These are phyloP conservation scores for Grigorovia transvaalensis DNA, from an alignment of 805 yeast species.

Conservation along the genomic window DNA sequence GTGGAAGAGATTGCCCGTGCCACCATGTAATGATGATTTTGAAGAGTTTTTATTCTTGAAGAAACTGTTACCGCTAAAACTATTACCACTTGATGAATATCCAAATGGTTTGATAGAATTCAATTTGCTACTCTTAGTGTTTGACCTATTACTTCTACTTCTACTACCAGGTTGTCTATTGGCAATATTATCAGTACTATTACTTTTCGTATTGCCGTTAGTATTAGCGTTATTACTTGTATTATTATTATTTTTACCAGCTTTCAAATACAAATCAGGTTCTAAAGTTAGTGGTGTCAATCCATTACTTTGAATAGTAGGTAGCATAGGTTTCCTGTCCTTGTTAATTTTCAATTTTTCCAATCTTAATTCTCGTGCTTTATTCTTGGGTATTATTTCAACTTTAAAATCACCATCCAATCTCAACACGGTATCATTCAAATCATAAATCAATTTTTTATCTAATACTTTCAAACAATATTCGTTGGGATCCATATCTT, in stretches of 20 bases:
- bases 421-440: slow-evolving; percentile 33
- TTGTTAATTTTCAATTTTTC: slow-evolving; percentile 23
- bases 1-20: slow-evolving; percentile 10
- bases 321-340: slow-evolving; percentile 22
- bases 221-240: slow-evolving; percentile 11
- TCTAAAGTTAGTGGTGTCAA: slow-evolving; percentile 27
- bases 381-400: slow-evolving; percentile 35
- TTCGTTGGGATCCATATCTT: slow-evolving; percentile 28
- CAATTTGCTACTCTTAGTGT: not conserved
- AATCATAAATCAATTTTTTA: slow-evolving; percentile 25
- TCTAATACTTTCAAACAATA: slow-evolving; percentile 29
- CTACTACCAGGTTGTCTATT: not conserved
- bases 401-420: slow-evolving; percentile 34
- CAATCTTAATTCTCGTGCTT: slow-evolving; percentile 30
- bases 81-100: slow-evolving; percentile 6
- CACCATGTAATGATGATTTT: slow-evolving; percentile 22
- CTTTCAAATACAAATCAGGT: slow-evolving; percentile 15
- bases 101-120: not conserved
- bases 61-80: slow-evolving; percentile 15
- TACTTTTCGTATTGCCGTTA: not conserved
- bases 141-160: not conserved
- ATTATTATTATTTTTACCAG: slow-evolving; percentile 5
- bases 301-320: slow-evolving; percentile 28
- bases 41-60: slow-evolving; percentile 30
- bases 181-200: not conserved